Evolutionary conservation across 2,329 filamentous ascomycete genomes (phyloP), one percentile per base, ranked within the genome.

Genomic region (Zymoseptoria pseudotritici): DNA sequence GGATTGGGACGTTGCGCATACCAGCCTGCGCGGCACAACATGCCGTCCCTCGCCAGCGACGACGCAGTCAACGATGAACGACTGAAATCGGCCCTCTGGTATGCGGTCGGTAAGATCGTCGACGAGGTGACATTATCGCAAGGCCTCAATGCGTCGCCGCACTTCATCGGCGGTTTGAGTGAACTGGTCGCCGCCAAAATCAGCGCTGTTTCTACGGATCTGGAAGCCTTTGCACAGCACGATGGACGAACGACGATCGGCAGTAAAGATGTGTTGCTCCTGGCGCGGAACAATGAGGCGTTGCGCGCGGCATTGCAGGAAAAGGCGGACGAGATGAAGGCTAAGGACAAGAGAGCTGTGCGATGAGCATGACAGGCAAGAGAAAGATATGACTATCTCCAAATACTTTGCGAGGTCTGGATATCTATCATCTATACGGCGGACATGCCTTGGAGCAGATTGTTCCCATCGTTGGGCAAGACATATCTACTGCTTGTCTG

Each of bases 101-200:
- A 88, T 70, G 84, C 86, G 22, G 84, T 96, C 61, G 90, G 90
- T 66, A 89, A 91, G 72, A 93, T 95, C 61, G 89, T 96, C 64
- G 93, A 97, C 73, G 86, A 93, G 65, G 88, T 96, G 72, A 87
- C 86, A 19, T 77, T 91, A 29, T 80, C 82, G 59, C 79, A 86
- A 26, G 85, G 89, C 71, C 83, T 90, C 64, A 97, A 96, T 74
- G 90, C 92, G 6, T 96, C 93, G 24, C 72, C 74, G 2, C 70
- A 74, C 55, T 76, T 75, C 64, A 76, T 76, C 57, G 74, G 69
- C 26, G 84, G 88, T 0, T 74, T 95, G 70, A 94, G 90, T 0
- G 91, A 96, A 74, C 83, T 96, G 74, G 88, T 93, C 7, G 96
- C 90, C 86, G 83, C 86, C 1, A 91, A 96, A 67, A 88, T 96